Conservation (phyloP, 345 rosid species). For the Pseudoturritis turrita region DNA sequence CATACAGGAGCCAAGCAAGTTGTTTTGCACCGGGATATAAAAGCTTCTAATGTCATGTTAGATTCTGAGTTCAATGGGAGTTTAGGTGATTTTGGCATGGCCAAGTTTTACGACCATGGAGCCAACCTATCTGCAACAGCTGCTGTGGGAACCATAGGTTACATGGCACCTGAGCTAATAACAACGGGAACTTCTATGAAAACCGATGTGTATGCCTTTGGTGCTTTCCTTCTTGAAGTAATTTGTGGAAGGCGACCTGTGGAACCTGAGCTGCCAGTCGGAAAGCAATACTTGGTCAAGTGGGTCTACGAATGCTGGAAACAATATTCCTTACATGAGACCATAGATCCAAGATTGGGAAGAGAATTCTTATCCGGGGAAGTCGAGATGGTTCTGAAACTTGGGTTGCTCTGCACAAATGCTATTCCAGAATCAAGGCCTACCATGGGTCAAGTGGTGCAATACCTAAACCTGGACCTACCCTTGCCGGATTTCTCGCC, state of each 20-base stretch:
- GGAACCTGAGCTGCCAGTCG: neutral
- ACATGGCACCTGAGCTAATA: constrained; percentile 39
- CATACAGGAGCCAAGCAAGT: constrained; percentile 38
- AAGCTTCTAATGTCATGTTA: constrained; percentile 37
- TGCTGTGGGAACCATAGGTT: constrained; percentile 39
- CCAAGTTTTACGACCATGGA: constrained; percentile 28
- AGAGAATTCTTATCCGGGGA: neutral
- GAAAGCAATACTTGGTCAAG: constrained; percentile 1
- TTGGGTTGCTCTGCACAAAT: constrained; percentile 12
- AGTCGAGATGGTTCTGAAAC: constrained; percentile 3
- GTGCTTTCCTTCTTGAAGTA: constrained; percentile 1
- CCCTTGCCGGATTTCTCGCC: neutral
- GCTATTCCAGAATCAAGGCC: constrained; percentile 5
- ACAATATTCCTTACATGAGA: constrained; percentile 18
- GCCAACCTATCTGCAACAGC: constrained; percentile 31
- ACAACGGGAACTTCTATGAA: constrained; percentile 29
- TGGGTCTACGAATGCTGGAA: constrained; percentile 22
- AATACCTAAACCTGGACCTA: neutral
- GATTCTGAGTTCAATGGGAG: constrained; percentile 35
- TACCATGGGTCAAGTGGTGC: neutral
- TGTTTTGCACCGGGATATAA: constrained; percentile 40
- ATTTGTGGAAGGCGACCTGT: constrained; percentile 10
- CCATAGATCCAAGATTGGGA: constrained; percentile 26
- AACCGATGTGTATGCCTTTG: constrained; percentile 31
- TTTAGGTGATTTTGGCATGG: constrained; percentile 47